Conservation (phyloP, 1,284 basidiomycete genomes). For the Sanghuangporus weigelae region DNA sequence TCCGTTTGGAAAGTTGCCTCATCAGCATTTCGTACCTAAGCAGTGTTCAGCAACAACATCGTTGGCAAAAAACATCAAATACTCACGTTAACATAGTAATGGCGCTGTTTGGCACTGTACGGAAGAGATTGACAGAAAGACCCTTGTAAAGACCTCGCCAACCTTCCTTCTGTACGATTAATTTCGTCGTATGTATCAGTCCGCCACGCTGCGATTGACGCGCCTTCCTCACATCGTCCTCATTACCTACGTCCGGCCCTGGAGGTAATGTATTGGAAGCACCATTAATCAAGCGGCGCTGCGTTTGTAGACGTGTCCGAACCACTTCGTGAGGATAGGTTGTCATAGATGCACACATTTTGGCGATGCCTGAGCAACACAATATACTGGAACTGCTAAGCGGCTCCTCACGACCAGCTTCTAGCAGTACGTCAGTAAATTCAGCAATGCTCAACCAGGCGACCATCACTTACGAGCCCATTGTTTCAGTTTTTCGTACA, state of each 20-base stretch:
- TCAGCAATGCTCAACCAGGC: background rate
- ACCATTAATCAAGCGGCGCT: constrained; percentile 58
- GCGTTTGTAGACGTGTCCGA: constrained; percentile 86
- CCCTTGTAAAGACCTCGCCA: constrained; percentile 88
- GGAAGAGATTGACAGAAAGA: constrained; percentile 82
- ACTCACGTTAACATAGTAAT: constrained; percentile 93
- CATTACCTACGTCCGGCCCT: constrained; percentile 2
- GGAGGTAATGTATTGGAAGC: constrained; percentile 37
- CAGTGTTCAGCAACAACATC: background rate
- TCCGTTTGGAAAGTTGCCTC: constrained; percentile 46
- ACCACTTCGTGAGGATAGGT: constrained; percentile 97
- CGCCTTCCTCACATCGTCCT: constrained; percentile 16
- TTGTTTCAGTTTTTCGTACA: constrained; percentile 89
- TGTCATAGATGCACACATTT: constrained; percentile 90
- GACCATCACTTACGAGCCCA: constrained; percentile 62
- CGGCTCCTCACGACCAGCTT: constrained; percentile 49
- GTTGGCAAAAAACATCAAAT: background rate
- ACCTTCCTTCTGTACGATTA: constrained; percentile 76
- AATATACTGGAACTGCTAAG: constrained; percentile 72
- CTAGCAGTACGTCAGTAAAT: constrained; percentile 28
- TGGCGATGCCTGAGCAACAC: constrained; percentile 80
- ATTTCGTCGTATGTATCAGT: constrained; percentile 65
- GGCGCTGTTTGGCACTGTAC: constrained; percentile 91
- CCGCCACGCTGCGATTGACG: constrained; percentile 45
- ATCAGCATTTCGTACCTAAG: constrained; percentile 62